Base-by-base conservation (phyloP, 1,284 basidiomycete species). In the Neonothopanus nambi region DNA sequence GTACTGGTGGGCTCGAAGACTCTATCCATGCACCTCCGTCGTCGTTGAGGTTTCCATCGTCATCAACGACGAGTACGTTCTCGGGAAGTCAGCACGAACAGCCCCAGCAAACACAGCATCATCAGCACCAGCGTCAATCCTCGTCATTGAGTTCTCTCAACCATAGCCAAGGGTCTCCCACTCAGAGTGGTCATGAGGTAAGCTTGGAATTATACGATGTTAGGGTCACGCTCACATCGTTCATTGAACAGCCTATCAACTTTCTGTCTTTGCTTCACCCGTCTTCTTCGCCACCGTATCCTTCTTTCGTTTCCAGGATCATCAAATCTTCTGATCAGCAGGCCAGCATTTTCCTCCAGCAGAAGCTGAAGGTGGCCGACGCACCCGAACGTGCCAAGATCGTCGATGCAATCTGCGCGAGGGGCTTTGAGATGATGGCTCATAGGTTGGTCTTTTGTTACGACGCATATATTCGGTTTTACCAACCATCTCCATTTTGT, bases 381-480 rank as follows among this genome's bases (percentile, higher is more conserved):
- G 59, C 76, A n/a, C 80, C 84, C 48, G 89, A 91, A 64, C 77
- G 90, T 2, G 79, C 76, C 7, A 90, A 89, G 67, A 92, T 92
- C 43, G 84, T 92, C 9, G 88, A 91, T 63, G 89, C 90, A 44
- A 91, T 91, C 54, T 90, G 88, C 55, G 77, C 82, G 35, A 80
- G 84, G 18, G 89, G 89, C 0, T 89, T 87, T 58, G 90, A 92
- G 65, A 91, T 92, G 89, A 92, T 92, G 89, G 89, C 89, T 55
- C 86, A 91, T 66, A 76, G 87, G 87, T 87, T 67, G 39, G 68
- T 62, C 43, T 24, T 20, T n/a, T 38, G 21, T 40, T n/a, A n/a
- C n/a, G n/a, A n/a, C 33, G 28, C n/a, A 37, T 17, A 51, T 15
- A 33, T 33, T 41, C 35, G 57, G 48, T 45, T 33, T 54, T 18